Evolutionary conservation across 2,329 filamentous ascomycete species (phyloP), one percentile per base, ranked within the genome.

Genomic region (Cladosporium sp.): DNA sequence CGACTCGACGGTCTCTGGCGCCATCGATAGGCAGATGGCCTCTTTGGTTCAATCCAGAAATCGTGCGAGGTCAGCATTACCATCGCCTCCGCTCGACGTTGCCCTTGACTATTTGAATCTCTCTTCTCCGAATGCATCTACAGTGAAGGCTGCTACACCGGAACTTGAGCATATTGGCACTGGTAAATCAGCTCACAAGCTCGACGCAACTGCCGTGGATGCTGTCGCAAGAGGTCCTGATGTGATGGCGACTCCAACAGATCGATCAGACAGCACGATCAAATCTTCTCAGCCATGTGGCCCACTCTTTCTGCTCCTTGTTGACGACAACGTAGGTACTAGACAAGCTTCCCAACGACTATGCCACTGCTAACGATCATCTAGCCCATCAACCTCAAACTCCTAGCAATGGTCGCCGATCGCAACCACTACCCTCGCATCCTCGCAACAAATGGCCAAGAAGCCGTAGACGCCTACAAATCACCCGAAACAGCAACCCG

Each of bases 391-490:
- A 72, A 71, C 39, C 63, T 71, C 15, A 63, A 66, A 28, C 65
- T 71, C 4, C 65, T 71, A 0, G 58, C 65, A 6, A 67, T 65
- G 45, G 68, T 68, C 57, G 65, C 66, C 19, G 56, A 62, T 13
- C 70, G 69, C 32, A 66, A 75, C 4, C 70, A 74, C 1, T 75
- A 75, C 3, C 73, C 70, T n/a, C 68, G 69, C 3, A 70, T 74
- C 15, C 73, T 73, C n/a, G 80, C 79, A 1, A 67, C 67, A 19
- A 74, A 82, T 61, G 80, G 80, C 8, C 69, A 75, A 1, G 74
- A 80, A 64, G 80, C 80, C 2, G 74, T 82, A 0, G 68, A 78
- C 8, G 69, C 68, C 28, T 78, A 77, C 56, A 71, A 75, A 37
- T 47, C 28, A 19, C 25, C 17, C 3, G 12, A 7, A 32, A 12